Percentiles rank a stretch among this genome's conserved stretches.
Evolutionary conservation across 2,329 filamentous ascomycete species (phyloP).

Genomic region (Gnomoniopsis smithogilvyi): DNA sequence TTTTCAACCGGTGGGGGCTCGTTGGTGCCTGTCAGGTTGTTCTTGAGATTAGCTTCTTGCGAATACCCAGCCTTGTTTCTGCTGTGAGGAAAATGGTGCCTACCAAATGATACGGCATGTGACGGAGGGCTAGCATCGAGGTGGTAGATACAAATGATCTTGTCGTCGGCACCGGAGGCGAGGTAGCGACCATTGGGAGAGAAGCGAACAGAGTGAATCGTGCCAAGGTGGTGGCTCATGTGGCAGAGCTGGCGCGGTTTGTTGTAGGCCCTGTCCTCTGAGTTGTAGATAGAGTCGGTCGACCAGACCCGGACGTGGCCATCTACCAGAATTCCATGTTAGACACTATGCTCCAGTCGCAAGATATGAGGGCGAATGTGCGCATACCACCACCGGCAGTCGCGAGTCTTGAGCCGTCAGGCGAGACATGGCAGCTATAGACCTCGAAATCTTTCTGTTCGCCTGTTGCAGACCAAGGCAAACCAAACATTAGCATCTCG

Average conservation of each 20-base stretch:
- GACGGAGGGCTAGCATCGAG: constrained; percentile 79
- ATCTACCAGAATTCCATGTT: constrained; percentile 45
- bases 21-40: constrained; percentile 63
- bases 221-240: constrained; percentile 97
- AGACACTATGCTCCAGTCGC: not conserved
- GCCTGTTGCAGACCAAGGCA: constrained; percentile 45
- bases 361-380: not conserved
- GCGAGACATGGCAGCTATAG: constrained; percentile 96
- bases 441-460: constrained; percentile 99
- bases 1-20: constrained; percentile 94
- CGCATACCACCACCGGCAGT: constrained; percentile 87
- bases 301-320: constrained; percentile 98
- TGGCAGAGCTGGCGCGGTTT: constrained; percentile 92
- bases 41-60: not conserved
- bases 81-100: constrained; percentile 22
- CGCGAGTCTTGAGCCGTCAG: constrained; percentile 86
- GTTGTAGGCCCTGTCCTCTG: constrained; percentile 66
- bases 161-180: constrained; percentile 95
- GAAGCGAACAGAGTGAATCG: constrained; percentile 95
- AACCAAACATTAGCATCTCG: constrained; percentile 23
- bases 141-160: constrained; percentile 96
- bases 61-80: not conserved
- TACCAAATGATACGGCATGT: constrained; percentile 76
- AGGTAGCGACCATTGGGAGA: constrained; percentile 93
- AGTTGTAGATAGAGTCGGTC: constrained; percentile 85